Conservation (phyloP, 202 grass and related monocot species). For the Zoysia matrella region DNA sequence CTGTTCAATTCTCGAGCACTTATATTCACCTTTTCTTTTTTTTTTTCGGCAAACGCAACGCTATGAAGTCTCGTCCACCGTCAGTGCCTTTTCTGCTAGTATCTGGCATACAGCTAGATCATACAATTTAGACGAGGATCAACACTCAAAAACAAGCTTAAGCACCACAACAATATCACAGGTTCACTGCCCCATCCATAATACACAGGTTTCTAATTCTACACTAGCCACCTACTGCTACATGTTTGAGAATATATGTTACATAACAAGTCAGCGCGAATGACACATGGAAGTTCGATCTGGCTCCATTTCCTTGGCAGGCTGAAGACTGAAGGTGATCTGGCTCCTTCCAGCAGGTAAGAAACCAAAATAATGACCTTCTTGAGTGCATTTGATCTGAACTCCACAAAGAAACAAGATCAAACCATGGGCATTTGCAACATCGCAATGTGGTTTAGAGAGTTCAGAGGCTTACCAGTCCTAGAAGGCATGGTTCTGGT, state of each 20-base stretch:
- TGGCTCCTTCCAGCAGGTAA: not conserved
- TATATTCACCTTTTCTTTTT: too few species aligned
- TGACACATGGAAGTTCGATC: not conserved
- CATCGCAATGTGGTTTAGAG: not conserved
- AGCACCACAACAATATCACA: not conserved
- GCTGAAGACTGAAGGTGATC: not conserved
- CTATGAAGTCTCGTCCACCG: not conserved
- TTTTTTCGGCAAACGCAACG: not conserved
- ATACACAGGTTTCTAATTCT: constrained; percentile 15
- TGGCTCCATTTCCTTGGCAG: constrained; percentile 8
- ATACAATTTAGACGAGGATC: not conserved
- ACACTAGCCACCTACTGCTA: constrained; percentile 20
- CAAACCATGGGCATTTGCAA: not conserved
- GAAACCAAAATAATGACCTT: not conserved
- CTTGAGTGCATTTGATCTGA: constrained; percentile 24
- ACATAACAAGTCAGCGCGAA: constrained; percentile 34
- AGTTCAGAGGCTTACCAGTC: constrained; percentile 35
- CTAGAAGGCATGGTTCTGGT: not conserved
- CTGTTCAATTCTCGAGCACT: not conserved
- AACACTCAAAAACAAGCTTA: not conserved
- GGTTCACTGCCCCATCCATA: constrained; percentile 11
- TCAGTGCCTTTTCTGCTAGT: not conserved
- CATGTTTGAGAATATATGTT: constrained; percentile 28
- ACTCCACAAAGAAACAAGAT: constrained; percentile 15
- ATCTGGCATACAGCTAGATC: not conserved